Percentiles rank a stretch among this genome's conserved stretches.
phyloP scores from a whole-genome alignment of 768 basidiomycete species.

The Lactarius evosmus region DNA sequence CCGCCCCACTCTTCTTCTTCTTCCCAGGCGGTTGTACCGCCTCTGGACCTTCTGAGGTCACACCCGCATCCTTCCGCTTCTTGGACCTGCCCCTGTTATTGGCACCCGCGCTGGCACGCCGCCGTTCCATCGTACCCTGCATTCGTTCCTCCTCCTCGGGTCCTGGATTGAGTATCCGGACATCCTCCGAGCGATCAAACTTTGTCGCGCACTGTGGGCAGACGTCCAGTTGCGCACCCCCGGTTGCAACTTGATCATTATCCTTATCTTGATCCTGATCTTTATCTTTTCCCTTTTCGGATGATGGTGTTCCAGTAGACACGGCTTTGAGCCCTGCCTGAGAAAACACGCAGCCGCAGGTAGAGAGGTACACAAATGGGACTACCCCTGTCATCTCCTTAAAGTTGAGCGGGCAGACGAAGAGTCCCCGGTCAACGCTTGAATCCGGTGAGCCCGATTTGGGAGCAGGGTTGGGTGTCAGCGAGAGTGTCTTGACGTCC shows the following conservation, averaged over 20 bases:
- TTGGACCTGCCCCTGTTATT: slow-evolving; percentile 51
- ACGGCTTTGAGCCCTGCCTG: slow-evolving; percentile 77
- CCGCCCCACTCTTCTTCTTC: slow-evolving; percentile 9
- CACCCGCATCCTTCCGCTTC: slow-evolving; percentile 53
- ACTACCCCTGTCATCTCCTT: slow-evolving; percentile 93
- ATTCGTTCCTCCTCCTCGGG: slow-evolving; percentile 62
- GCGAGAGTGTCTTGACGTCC: slow-evolving; percentile 81
- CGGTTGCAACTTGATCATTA: slow-evolving; percentile 21
- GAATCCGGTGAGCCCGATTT: slow-evolving; percentile 41
- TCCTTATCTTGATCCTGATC: slow-evolving; percentile 36
- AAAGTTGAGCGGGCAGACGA: slow-evolving; percentile 87
- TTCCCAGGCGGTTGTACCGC: slow-evolving; percentile 34
- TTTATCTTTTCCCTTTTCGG: slow-evolving; percentile 32
- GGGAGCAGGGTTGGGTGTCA: slow-evolving; percentile 68
- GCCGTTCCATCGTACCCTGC: slow-evolving; percentile 52
- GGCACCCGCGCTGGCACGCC: slow-evolving; percentile 55
- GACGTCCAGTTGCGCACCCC: slow-evolving; percentile 45
- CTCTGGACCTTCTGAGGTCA: slow-evolving; percentile 35
- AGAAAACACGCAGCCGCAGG: slow-evolving; percentile 91
- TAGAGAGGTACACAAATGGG: slow-evolving; percentile 82
- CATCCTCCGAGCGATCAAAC: slow-evolving; percentile 54
- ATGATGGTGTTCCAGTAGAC: slow-evolving; percentile 37
- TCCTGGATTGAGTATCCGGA: slow-evolving; percentile 66
- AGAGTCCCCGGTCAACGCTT: slow-evolving; percentile 54
- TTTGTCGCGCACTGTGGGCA: slow-evolving; percentile 79